Evolutionary conservation across 2,329 filamentous ascomycete genomes (phyloP).

Genomic region (Aspergillus pseudonomiae): DNA sequence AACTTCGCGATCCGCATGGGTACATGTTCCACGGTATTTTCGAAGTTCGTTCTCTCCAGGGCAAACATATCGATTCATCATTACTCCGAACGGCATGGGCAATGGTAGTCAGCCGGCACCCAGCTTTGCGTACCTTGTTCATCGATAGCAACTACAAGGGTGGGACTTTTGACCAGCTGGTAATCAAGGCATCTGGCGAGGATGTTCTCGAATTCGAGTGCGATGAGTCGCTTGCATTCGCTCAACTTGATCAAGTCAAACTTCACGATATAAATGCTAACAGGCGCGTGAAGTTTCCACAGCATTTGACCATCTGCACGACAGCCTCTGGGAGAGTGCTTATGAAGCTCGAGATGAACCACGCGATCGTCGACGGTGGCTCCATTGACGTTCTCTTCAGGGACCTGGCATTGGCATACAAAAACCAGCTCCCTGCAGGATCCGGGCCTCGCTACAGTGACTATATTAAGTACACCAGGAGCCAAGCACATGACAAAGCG

Average conservation of each 20-base stretch:
- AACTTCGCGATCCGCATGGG: constrained; percentile 37
- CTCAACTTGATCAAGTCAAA: constrained; percentile 31
- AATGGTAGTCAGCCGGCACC: constrained; percentile 35
- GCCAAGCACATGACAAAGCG: constrained; percentile 29
- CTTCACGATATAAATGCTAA: constrained; percentile 29
- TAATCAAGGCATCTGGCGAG: constrained; percentile 31
- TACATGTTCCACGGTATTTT: constrained; percentile 43
- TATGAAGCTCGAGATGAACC: constrained; percentile 42
- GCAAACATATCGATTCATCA: constrained; percentile 27
- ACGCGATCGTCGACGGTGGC: constrained; percentile 42
- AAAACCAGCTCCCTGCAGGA: constrained; percentile 28
- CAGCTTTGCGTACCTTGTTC: constrained; percentile 38
- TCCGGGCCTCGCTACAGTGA: constrained; percentile 39
- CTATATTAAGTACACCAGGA: constrained; percentile 40
- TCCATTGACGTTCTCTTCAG: constrained; percentile 37
- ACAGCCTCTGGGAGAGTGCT: constrained; percentile 34
- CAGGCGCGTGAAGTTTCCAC: constrained; percentile 32
- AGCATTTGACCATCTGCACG: constrained; percentile 40
- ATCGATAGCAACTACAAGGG: constrained; percentile 38
- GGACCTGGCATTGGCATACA: constrained; percentile 38
- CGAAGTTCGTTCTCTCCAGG: constrained; percentile 30
- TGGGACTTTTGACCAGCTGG: constrained; percentile 42
- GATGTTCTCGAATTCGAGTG: constrained; percentile 35
- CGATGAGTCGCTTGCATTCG: constrained; percentile 30
- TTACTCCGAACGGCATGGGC: constrained; percentile 38